Percentiles rank a stretch among this genome's conserved stretches.
phyloP scores from a whole-genome alignment of 2,329 filamentous ascomycete genomes.

The Aureobasidium sp. region DNA sequence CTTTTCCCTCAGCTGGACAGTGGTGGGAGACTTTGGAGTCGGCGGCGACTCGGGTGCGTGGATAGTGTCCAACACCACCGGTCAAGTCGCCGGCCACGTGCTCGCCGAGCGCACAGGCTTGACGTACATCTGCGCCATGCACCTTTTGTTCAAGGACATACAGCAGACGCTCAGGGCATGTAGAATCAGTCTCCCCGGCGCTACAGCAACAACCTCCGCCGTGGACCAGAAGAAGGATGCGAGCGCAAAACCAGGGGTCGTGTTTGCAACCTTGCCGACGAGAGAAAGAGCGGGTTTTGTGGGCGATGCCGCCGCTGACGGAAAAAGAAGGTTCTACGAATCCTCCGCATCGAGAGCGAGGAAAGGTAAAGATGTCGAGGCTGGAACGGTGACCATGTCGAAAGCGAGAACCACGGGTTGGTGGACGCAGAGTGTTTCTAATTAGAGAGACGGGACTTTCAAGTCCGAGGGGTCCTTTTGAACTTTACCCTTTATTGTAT shows the following conservation, averaged over 20 bases:
- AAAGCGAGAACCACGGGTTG: neutral
- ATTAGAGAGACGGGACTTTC: neutral
- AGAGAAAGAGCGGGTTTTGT: neutral
- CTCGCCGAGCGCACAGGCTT: conserved; percentile 66
- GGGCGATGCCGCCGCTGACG: neutral
- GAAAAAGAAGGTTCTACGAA: neutral
- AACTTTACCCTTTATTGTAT: too few species aligned
- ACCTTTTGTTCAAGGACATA: conserved; percentile 78
- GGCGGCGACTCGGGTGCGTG: conserved; percentile 90
- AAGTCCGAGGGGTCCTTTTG: too few species aligned
- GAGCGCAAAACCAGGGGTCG: neutral
- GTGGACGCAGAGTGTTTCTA: neutral
- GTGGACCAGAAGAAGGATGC: neutral
- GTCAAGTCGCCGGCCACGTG: conserved; percentile 79
- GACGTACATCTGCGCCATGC: conserved; percentile 94
- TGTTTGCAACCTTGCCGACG: neutral
- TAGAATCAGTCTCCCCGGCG: conserved; percentile 1
- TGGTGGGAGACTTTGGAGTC: conserved; percentile 54
- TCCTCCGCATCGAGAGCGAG: neutral
- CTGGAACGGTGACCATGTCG: neutral
- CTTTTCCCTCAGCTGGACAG: conserved; percentile 63
- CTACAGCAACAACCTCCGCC: neutral
- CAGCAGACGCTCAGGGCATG: conserved; percentile 62
- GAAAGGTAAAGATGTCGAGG: neutral
- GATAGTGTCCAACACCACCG: conserved; percentile 74